Percentiles rank a stretch among this genome's conserved stretches.
phyloP scores from a whole-genome alignment of 208 protist species.

The Novymonas esmeraldas region DNA sequence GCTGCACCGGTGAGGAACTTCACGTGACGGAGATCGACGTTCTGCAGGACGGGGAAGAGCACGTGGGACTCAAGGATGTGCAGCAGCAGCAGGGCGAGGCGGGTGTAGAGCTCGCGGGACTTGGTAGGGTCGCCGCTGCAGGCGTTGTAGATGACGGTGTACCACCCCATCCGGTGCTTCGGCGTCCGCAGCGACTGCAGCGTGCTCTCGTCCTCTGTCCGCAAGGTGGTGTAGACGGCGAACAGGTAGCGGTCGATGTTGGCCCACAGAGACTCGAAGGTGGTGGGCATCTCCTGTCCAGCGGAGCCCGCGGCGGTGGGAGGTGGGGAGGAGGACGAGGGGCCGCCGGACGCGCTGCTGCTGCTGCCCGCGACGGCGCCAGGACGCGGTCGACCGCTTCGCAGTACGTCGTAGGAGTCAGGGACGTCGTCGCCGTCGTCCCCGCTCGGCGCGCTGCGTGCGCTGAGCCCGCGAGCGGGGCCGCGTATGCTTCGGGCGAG shows the following conservation, averaged over 20 bases:
- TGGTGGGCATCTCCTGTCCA: not conserved
- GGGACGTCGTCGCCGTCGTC: constrained; percentile 16
- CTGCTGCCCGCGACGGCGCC: too few relatives aligned
- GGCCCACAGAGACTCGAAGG: constrained; percentile 41
- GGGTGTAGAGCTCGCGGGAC: constrained; percentile 60
- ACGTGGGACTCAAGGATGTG: constrained; percentile 65
- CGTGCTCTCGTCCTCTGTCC: constrained; percentile 34
- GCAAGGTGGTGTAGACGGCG: constrained; percentile 40
- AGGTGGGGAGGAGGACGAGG: not conserved
- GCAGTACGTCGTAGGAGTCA: too few relatives aligned
- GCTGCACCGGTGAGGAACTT: constrained; percentile 25
- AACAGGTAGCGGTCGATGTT: constrained; percentile 54
- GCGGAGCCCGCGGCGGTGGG: not conserved
- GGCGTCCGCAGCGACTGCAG: constrained; percentile 40
- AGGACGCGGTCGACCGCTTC: too few relatives aligned
- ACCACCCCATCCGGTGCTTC: constrained; percentile 77
- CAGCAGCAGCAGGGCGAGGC: constrained; percentile 48
- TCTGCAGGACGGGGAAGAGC: constrained; percentile 56
- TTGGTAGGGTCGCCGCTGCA: constrained; percentile 59
- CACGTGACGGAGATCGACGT: constrained; percentile 32
- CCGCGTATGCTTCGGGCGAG: constrained; percentile 33
- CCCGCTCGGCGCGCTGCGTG: constrained; percentile 5
- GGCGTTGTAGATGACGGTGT: constrained; percentile 68
- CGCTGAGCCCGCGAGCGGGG: constrained; percentile 9
- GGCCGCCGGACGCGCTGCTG: not conserved